These are phyloP conservation scores for Globisporangium middletonii DNA, from an alignment of 352 stramenopile species.

Conservation along the genomic window DNA sequence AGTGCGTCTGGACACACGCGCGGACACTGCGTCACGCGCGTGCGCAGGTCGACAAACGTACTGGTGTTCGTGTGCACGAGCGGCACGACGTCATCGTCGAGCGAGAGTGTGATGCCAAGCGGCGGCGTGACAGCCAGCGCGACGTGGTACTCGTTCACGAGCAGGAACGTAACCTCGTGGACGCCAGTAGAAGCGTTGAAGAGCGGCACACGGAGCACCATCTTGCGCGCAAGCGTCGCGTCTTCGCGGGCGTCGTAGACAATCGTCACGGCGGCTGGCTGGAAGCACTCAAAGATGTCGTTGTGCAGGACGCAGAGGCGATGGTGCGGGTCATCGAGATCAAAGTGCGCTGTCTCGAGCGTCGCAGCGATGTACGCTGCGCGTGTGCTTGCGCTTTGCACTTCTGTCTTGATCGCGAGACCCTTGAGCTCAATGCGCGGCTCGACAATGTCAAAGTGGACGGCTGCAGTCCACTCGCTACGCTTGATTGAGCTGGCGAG, in stretches of 20 bases:
- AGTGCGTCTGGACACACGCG: conserved; percentile 15
- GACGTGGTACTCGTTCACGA: conserved; percentile 47
- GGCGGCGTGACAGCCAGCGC: conserved; percentile 18
- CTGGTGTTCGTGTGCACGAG: conserved; percentile 7
- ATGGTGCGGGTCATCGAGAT: conserved; percentile 26
- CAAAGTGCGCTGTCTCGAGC: conserved; percentile 38
- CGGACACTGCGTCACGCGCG: conserved; percentile 21
- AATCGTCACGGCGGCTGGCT: conserved; percentile 18
- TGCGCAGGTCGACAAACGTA: conserved; percentile 15
- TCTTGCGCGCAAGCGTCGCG: conserved; percentile 12
- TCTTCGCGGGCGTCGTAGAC: conserved; percentile 11
- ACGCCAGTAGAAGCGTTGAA: conserved; percentile 19
- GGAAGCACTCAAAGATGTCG: conserved; percentile 36
- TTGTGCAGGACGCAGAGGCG: conserved; percentile 43
- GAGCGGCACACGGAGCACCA: conserved; percentile 28
- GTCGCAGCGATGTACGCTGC: conserved; percentile 14
- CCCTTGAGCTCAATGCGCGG: conserved; percentile 26
- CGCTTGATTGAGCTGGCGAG: neutral
- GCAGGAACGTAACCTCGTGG: conserved; percentile 31
- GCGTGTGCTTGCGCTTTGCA: neutral
- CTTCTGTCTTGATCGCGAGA: conserved; percentile 7
- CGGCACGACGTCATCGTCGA: neutral
- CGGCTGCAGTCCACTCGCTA: conserved; percentile 27
- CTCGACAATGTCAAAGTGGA: conserved; percentile 29
- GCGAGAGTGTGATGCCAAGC: conserved; percentile 14